A percentile compares a stretch with the other conserved stretches of the same genome.
Evolutionary conservation across 352 stramenopile species (phyloP).

Genomic region (Peronospora destructor): DNA sequence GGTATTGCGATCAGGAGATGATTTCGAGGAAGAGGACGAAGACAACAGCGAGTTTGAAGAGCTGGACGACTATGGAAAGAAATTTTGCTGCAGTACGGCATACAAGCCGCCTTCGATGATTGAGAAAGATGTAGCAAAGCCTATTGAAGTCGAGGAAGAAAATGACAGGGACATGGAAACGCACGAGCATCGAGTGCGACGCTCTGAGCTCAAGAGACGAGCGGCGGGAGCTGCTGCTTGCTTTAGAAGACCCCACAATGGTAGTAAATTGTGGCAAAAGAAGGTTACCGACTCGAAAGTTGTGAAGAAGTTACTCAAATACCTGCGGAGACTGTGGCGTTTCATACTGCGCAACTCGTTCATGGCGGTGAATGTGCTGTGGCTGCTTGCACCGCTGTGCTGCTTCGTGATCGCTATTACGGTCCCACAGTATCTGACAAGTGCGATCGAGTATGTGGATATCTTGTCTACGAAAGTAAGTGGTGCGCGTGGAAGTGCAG

Average conservation of each 20-base stretch:
- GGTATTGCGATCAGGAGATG: slow-evolving; percentile 33
- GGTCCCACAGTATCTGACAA: slow-evolving; percentile 63
- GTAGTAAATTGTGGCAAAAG: slow-evolving; percentile 11
- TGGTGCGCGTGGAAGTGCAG: slow-evolving; percentile 11
- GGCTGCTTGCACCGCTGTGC: slow-evolving; percentile 58
- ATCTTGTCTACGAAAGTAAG: slow-evolving; percentile 42
- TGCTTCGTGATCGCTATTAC: slow-evolving; percentile 68
- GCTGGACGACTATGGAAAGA: slow-evolving; percentile 27
- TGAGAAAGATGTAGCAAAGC: slow-evolving; percentile 16
- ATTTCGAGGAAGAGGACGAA: slow-evolving; percentile 26
- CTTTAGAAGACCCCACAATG: slow-evolving; percentile 14
- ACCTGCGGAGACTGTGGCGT: slow-evolving; percentile 37
- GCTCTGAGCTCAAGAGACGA: slow-evolving; percentile 29
- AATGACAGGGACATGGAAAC: slow-evolving; percentile 22
- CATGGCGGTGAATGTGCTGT: slow-evolving; percentile 67
- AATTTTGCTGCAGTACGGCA: slow-evolving; percentile 22
- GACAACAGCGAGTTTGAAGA: slow-evolving; percentile 37
- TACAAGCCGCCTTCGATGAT: slow-evolving; percentile 17
- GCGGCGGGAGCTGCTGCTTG: slow-evolving; percentile 28
- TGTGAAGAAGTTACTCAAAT: slow-evolving; percentile 25
- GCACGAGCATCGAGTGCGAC: slow-evolving; percentile 12
- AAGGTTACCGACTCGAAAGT: slow-evolving; percentile 11
- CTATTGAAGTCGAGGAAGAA: not conserved
- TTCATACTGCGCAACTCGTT: slow-evolving; percentile 60
- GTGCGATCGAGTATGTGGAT: slow-evolving; percentile 62